These are phyloP conservation scores for Begonia loranthoides DNA, from an alignment of 306 rosid genomes.

Conservation along the genomic window DNA sequence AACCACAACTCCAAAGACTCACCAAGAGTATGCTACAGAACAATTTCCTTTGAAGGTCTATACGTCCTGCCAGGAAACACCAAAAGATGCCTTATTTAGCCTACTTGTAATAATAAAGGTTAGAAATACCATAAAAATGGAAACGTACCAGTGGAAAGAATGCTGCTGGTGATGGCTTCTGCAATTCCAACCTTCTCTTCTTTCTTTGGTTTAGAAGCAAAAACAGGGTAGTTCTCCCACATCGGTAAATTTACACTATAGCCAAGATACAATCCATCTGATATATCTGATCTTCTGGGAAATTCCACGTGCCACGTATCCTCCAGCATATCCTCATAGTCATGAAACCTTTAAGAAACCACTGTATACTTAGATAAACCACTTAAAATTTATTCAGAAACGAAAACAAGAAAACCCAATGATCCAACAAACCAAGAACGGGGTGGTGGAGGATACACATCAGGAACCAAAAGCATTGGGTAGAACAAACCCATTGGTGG, in stretches of 20 bases:
- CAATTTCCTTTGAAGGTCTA: constrained; percentile 88
- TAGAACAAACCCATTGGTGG: constrained; percentile 96
- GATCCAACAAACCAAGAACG: constrained; percentile 56
- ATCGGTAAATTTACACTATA: constrained; percentile 53
- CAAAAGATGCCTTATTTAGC: constrained; percentile 13
- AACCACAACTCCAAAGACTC: constrained; percentile 16
- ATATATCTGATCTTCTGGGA: constrained; percentile 63
- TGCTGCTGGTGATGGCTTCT: constrained; percentile 80
- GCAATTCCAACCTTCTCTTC: constrained; percentile 94
- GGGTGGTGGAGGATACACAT: constrained; percentile 91
- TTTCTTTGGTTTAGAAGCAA: constrained; percentile 61
- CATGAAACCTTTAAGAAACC: constrained; percentile 46
- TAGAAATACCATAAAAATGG: constrained; percentile 6
- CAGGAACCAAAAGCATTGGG: constrained; percentile 83
- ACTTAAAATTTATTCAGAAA: too few species aligned
- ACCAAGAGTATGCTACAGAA: constrained; percentile 96
- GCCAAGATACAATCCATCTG: constrained; percentile 56
- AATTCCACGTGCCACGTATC: constrained; percentile 80
- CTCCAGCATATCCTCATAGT: constrained; percentile 88
- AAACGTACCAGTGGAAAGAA: constrained; percentile 68
- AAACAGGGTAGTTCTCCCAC: constrained; percentile 86
- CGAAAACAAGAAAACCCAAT: too few species aligned
- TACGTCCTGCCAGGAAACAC: constrained; percentile 55
- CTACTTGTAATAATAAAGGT: constrained; percentile 1
- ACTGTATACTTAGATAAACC: not conserved